Conservation (phyloP, 2,329 filamentous ascomycete genomes). For the Didymella glomerata region DNA sequence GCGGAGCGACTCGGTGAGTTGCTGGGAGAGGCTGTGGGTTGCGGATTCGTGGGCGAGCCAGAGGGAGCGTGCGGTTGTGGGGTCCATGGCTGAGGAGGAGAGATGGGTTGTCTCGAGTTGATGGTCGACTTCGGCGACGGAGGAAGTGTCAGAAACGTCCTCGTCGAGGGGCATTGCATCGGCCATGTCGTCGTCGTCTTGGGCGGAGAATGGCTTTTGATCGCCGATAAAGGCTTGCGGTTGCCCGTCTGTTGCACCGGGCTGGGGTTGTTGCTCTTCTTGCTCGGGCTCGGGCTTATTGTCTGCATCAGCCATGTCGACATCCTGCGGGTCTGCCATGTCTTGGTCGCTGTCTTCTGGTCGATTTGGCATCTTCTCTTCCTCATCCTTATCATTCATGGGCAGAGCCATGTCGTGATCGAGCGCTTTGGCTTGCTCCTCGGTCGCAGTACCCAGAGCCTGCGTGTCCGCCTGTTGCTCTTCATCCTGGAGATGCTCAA, state of each 20-base stretch:
- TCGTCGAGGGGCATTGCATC: conserved; percentile 49
- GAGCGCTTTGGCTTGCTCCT: conserved; percentile 85
- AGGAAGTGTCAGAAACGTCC: conserved; percentile 45
- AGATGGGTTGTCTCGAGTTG: conserved; percentile 80
- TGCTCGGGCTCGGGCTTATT: conserved; percentile 33
- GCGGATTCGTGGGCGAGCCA: conserved; percentile 86
- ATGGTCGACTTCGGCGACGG: conserved; percentile 58
- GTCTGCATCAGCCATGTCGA: conserved; percentile 57
- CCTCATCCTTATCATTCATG: conserved; percentile 62
- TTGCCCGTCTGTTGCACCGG: conserved; percentile 43
- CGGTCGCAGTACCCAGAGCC: conserved; percentile 85
- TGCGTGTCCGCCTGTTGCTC: conserved; percentile 85
- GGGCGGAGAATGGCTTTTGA: conserved; percentile 45
- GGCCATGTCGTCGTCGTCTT: conserved; percentile 52
- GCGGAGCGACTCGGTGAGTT: conserved; percentile 91
- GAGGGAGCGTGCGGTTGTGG: conserved; percentile 71
- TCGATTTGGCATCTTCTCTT: conserved; percentile 40
- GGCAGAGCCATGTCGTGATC: conserved; percentile 91
- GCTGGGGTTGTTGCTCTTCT: conserved; percentile 39
- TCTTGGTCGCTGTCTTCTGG: conserved; percentile 47
- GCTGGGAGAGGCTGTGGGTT: conserved; percentile 85
- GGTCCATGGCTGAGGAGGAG: conserved; percentile 51
- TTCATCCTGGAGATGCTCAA: conserved; percentile 90
- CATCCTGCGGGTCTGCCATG: conserved; percentile 38
- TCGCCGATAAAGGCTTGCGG: conserved; percentile 58